A percentile compares a stretch with the other conserved stretches of the same genome.
Evolutionary conservation across 768 basidiomycete species (phyloP).

Genomic region (Phanerodontia chrysosporium): DNA sequence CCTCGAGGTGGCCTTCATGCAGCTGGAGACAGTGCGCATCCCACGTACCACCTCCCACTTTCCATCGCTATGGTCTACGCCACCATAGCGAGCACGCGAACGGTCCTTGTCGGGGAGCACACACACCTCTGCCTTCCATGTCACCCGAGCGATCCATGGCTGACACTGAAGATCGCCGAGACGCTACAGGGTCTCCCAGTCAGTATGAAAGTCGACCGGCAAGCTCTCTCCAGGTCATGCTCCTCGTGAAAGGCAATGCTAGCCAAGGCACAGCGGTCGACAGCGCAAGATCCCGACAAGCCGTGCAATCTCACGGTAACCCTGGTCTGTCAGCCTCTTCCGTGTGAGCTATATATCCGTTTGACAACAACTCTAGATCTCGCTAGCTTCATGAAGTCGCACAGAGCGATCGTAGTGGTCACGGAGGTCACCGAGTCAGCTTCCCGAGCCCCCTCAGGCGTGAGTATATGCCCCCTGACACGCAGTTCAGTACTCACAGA

Average conservation of each 20-base stretch:
- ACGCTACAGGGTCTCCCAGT: constrained; percentile 3
- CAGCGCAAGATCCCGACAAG: not conserved
- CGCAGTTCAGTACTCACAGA: not conserved
- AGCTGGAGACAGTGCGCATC: too few relatives aligned
- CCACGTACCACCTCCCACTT: too few relatives aligned
- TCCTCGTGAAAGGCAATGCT: not conserved
- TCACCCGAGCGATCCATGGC: constrained; percentile 3
- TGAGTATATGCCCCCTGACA: not conserved
- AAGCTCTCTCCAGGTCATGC: not conserved
- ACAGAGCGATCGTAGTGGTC: not conserved
- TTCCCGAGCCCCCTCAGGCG: not conserved
- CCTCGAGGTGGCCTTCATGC: too few relatives aligned
- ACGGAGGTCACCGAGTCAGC: not conserved
- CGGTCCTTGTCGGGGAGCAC: constrained; percentile 1
- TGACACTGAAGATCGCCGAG: constrained; percentile 11
- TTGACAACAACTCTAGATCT: not conserved
- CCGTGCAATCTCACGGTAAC: not conserved
- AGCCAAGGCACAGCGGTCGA: not conserved
- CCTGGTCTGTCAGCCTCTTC: not conserved
- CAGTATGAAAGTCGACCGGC: not conserved
- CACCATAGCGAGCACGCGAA: constrained; percentile 1
- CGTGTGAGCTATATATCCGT: not conserved
- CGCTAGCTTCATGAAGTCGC: not conserved
- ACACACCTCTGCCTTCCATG: constrained; percentile 1
- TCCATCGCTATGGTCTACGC: not conserved